Evolutionary conservation across 352 stramenopile species (phyloP), one percentile per base, ranked within the genome.

Genomic region (Phytophthora podocarpi): DNA sequence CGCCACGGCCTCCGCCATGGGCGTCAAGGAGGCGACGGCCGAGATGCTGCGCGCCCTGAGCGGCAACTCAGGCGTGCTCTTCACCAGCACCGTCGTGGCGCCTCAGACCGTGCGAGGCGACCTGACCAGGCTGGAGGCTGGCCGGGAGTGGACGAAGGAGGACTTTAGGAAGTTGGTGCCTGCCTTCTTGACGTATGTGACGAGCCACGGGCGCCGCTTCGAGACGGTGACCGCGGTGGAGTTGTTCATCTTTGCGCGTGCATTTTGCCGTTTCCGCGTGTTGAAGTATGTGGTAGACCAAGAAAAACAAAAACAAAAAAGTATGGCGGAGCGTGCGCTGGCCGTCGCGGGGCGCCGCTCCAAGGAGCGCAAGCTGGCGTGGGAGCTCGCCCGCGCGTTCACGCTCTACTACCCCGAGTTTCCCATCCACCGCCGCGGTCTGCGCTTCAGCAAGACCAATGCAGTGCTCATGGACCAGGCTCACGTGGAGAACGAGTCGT

Each of bases 241-340:
- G 40, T 48, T 78, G 28, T 77, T 78, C 45, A 57, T 75, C 49
- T 73, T 71, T 58, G 72, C 72, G 49, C 72, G 72, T 69, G 59
- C 65, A 23, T 81, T 81, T 67, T 77, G 67, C 24, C 67, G 67
- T 54, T 76, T 63, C 37, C 63, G 59, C 53, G 31, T 79, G 58
- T 59, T 79, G 16, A 61, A 64, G 7, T 32, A 50, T 39, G 26
- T 46, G 15, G 64, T 68, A 9, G 64, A 68, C 28, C 34, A 71
- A 49, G 49, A 65, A 58, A 67, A 69, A 59, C 59, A 62, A 36
- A 55, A 70, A 64, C n/a, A 51, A 40, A 64, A 65, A 56, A 62
- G 57, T 45, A 10, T 59, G 48, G 48, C 58, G 23, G 62, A 72
- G 42, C 57, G 67, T 13, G 59, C 40, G 49, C 45, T 63, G 26